Percentiles rank a stretch among this genome's conserved stretches.
phyloP scores from a whole-genome alignment of 306 rosid species.

The Dryas octopetala region DNA sequence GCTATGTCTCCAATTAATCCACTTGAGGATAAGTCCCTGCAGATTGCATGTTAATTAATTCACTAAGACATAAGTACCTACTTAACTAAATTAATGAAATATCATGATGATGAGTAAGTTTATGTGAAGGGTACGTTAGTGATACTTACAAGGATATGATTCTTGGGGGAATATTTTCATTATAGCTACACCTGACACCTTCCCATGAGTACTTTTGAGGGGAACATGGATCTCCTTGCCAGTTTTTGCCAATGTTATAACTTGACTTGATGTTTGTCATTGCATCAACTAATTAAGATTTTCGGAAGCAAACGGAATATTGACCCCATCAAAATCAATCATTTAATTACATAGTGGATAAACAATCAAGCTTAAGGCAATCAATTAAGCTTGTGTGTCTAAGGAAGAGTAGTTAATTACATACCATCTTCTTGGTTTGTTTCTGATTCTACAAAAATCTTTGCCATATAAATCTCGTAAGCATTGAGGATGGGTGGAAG shows the following conservation, averaged over 20 bases:
- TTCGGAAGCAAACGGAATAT: background rate
- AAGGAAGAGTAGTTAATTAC: background rate
- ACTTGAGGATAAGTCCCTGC: slow-evolving; percentile 54
- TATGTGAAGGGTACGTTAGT: no score
- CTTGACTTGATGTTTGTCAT: slow-evolving; percentile 29
- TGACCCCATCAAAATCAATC: background rate
- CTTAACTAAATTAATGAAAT: no score
- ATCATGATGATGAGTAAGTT: no score
- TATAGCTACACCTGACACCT: slow-evolving; percentile 30
- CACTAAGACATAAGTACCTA: background rate
- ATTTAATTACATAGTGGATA: background rate
- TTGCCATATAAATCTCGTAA: slow-evolving; percentile 23
- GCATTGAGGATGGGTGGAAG: slow-evolving; percentile 54
- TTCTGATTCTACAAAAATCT: background rate
- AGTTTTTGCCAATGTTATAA: slow-evolving; percentile 26
- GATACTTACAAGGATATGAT: slow-evolving; percentile 48
- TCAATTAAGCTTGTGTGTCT: background rate
- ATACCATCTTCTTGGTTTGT: slow-evolving; percentile 2
- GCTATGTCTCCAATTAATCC: slow-evolving; percentile 44
- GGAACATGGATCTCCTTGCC: slow-evolving; percentile 48
- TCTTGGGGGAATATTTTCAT: slow-evolving; percentile 2
- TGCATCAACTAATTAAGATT: slow-evolving; percentile 19
- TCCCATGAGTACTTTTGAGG: slow-evolving; percentile 28
- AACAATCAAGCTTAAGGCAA: background rate
- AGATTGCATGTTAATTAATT: slow-evolving; percentile 11